These are phyloP conservation scores for Alternaria novae-zelandiae DNA, from an alignment of 2,329 filamentous ascomycete species.

Conservation along the genomic window DNA sequence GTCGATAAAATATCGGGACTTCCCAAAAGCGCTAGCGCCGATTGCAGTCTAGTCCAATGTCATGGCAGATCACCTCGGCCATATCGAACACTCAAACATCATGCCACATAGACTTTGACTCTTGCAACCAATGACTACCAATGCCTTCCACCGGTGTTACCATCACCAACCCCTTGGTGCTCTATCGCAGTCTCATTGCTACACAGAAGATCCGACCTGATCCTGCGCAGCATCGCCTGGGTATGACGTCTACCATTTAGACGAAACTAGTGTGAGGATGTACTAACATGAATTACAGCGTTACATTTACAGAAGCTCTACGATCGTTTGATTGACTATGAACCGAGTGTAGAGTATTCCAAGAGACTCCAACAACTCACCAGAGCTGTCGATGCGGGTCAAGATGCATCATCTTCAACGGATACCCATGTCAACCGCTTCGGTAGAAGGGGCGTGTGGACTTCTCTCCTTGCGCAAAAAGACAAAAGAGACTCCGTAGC, in stretches of 20 bases:
- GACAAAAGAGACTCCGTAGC: slow-evolving; percentile 64
- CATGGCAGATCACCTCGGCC: slow-evolving; percentile 29
- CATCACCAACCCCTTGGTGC: slow-evolving; percentile 73
- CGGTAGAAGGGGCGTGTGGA: slow-evolving; percentile 59
- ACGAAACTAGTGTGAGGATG: slow-evolving; percentile 16
- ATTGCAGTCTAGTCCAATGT: slow-evolving; percentile 32
- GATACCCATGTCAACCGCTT: slow-evolving; percentile 25
- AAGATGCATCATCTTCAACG: slow-evolving; percentile 37
- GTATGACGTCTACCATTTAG: slow-evolving; percentile 47
- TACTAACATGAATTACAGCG: slow-evolving; percentile 53
- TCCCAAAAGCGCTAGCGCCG: slow-evolving; percentile 28
- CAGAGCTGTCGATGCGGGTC: slow-evolving; percentile 44
- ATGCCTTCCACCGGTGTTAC: slow-evolving; percentile 49
- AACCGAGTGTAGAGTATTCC: slow-evolving; percentile 72
- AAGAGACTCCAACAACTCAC: slow-evolving; percentile 68
- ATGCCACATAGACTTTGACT: slow-evolving; percentile 10
- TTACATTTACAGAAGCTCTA: slow-evolving; percentile 81
- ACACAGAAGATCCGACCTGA: slow-evolving; percentile 72
- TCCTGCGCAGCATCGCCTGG: slow-evolving; percentile 71
- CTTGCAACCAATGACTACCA: slow-evolving; percentile 37
- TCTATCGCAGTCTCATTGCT: slow-evolving; percentile 74
- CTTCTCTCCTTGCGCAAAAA: slow-evolving; percentile 59
- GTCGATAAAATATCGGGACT: background rate
- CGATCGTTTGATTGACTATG: slow-evolving; percentile 76
- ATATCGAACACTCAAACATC: slow-evolving; percentile 11